Conservation (phyloP, 176 grass and related monocot genomes). For the Thinopyrum elongatum region DNA sequence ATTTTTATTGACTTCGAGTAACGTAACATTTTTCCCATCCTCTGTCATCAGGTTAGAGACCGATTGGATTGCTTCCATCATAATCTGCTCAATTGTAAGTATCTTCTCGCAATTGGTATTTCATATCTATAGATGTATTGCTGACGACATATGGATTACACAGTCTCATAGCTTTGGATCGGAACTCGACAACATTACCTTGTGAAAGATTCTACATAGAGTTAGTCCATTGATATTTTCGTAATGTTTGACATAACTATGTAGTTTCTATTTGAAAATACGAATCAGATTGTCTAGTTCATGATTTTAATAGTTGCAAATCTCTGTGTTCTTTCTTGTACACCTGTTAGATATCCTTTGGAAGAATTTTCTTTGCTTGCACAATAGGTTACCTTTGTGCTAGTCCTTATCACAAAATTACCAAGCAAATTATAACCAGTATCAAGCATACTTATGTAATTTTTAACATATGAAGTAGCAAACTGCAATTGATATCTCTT, state of each 20-base stretch:
- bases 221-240: background rate
- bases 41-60: conserved; percentile 52
- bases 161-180: background rate
- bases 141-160: background rate
- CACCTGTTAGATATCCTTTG: conserved; percentile 3
- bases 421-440: background rate
- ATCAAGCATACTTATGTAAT: background rate
- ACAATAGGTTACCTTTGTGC: background rate
- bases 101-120: conserved; percentile 23
- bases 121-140: conserved; percentile 25
- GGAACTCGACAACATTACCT: conserved; percentile 6
- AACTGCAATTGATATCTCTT: background rate
- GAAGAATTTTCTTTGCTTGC: background rate
- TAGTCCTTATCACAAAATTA: background rate
- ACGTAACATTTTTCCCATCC: conserved; percentile 11
- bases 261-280: background rate
- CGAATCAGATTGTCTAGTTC: background rate
- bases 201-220: conserved; percentile 13
- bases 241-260: background rate
- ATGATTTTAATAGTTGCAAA: background rate
- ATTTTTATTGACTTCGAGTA: conserved; percentile 8
- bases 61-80: conserved; percentile 79
- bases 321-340: background rate
- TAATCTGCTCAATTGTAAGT: conserved; percentile 78
- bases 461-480: background rate